Evolutionary conservation across 176 grass and related monocot species (phyloP).

Genomic region (Bothriochloa decipiens): DNA sequence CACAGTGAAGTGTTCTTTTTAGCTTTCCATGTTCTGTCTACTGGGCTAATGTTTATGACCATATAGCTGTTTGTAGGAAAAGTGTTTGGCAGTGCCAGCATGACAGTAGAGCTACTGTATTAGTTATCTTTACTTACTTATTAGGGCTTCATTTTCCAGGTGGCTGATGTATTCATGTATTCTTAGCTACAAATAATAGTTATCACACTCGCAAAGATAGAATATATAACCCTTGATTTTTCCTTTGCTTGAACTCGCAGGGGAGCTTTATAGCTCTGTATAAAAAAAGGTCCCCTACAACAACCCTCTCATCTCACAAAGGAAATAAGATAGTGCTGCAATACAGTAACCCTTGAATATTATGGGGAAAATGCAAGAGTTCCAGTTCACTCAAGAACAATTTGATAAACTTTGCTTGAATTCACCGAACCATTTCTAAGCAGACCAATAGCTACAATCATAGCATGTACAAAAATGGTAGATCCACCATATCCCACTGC

Average conservation of each 20-base stretch:
- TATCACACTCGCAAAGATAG: conserved; percentile 7
- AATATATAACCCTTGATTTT: background rate
- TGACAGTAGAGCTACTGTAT: background rate
- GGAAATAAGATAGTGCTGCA: background rate
- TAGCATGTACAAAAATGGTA: conserved; percentile 45
- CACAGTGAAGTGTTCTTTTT: background rate
- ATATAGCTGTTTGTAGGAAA: background rate
- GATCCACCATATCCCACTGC: conserved; percentile 11
- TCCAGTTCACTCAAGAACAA: conserved; percentile 10
- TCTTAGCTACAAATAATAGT: background rate
- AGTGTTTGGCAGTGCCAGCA: background rate
- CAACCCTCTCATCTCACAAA: too few relatives aligned
- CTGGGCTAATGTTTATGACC: background rate
- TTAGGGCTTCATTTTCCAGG: background rate
- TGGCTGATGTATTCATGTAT: background rate
- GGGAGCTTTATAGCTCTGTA: too few relatives aligned
- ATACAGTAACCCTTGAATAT: background rate
- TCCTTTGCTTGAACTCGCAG: too few relatives aligned
- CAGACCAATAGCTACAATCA: conserved; percentile 39
- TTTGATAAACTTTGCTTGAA: conserved; percentile 18
- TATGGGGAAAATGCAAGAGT: conserved; percentile 6
- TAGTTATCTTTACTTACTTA: background rate
- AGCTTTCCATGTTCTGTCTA: background rate
- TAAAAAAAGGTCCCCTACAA: too few relatives aligned
- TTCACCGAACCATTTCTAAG: conserved; percentile 34